A percentile compares a stretch with the other conserved stretches of the same genome.
These are phyloP conservation scores for Echinochloa phyllopogon DNA, from an alignment of 176 grass and related monocot species.

Conservation along the genomic window DNA sequence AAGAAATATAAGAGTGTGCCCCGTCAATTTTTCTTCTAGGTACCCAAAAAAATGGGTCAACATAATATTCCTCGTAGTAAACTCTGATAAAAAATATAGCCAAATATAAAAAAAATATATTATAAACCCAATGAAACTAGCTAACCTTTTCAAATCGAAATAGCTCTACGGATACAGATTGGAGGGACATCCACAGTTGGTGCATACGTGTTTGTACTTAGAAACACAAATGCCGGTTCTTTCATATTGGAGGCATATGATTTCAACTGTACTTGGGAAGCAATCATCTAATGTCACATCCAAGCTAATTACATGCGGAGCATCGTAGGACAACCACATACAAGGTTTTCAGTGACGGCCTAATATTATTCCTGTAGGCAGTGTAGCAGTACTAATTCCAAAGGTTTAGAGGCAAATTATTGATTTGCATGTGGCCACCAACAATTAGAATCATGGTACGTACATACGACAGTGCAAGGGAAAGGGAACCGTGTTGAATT, in stretches of 20 bases:
- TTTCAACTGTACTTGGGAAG: not conserved
- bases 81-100: too few species aligned
- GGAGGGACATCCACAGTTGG: not conserved
- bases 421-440: not conserved
- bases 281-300: slow-evolving; percentile 5
- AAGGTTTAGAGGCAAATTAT: not conserved
- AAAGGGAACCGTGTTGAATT: not conserved
- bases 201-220: not conserved
- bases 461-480: not conserved
- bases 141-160: too few species aligned
- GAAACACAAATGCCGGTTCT: not conserved
- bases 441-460: not conserved
- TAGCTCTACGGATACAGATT: too few species aligned
- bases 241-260: not conserved
- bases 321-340: not conserved
- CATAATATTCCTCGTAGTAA: too few species aligned
- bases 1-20: too few species aligned
- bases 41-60: too few species aligned
- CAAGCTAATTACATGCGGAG: not conserved
- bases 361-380: not conserved
- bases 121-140: too few species aligned
- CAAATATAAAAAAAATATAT: too few species aligned
- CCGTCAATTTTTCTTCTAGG: too few species aligned
- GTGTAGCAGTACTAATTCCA: not conserved
- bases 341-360: not conserved